Base-by-base conservation (phyloP, 2,329 filamentous ascomycete genomes). In the Fusarium sp. region DNA sequence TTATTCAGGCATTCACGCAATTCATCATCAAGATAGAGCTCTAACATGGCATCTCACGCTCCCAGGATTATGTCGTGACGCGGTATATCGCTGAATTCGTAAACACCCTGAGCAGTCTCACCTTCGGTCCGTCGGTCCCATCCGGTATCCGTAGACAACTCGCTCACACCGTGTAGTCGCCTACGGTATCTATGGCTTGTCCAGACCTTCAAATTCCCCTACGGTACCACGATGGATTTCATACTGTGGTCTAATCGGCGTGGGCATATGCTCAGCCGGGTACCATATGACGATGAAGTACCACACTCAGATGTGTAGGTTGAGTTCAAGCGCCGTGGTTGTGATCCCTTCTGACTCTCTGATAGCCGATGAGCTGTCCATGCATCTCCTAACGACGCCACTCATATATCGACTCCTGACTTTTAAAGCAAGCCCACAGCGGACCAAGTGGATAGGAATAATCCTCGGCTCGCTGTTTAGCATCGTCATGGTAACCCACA, bases 61-160 rank as follows among this genome's bases (percentile, higher is more conserved):
- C 9, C 24, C 40, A 80, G 80, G 80, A 81, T 31, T 86, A 86
- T 77, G 78, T 82, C 10, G 74, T 86, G 14, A 85, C 84, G 10
- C 76, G 81, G 22, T 85, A 83, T 35, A 76, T 85, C 22, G 84
- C 83, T 6, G 84, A 86, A 57, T 85, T 86, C 40, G 81, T 85
- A 71, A 86, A 86, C 66, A 85, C 83, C 1, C 69, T 85, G 2
- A 85, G 83, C 64, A 86, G 83, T 62, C 69, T 83, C 1, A 72
- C 80, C 5, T 85, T 81, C 59, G 78, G 80, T 80, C 14, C 14
- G 79, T 74, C 2, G 4, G 1, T 3, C 5, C 1, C 2, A 1
- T 16, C 24, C 5, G 3, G 3, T 36, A 0, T 14, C 12, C 7
- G 27, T 17, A 40, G 6, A 22, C 20, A 40, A 66, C 33, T 67